These are phyloP conservation scores for Pelargonium citronellum DNA, from an alignment of 441 rosid species.

Conservation along the genomic window DNA sequence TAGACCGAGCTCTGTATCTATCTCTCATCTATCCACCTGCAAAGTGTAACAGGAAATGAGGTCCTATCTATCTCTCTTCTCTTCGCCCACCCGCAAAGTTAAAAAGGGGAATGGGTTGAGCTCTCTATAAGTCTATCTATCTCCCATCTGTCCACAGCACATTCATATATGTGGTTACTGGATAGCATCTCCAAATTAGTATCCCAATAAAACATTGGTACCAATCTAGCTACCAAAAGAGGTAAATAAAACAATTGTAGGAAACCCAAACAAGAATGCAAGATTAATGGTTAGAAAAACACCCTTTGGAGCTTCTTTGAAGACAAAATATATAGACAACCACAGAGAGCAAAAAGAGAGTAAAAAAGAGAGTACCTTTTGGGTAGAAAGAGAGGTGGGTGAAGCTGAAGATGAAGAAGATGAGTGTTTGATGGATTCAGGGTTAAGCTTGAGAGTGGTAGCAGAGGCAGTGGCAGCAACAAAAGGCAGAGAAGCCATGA, in stretches of 20 bases:
- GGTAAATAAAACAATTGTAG: not conserved
- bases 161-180: no score
- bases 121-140: no score
- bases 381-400: conserved; percentile 20
- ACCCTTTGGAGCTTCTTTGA: not conserved
- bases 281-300: not conserved
- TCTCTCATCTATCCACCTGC: no score
- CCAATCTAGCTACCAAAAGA: not conserved
- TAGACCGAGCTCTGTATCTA: no score
- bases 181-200: no score
- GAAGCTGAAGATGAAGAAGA: not conserved
- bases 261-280: not conserved
- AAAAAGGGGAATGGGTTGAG: no score
- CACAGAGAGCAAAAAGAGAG: not conserved
- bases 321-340: no score
- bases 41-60: no score
- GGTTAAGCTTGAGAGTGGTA: conserved; percentile 29
- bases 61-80: no score
- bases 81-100: no score
- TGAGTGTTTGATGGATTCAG: conserved; percentile 26
- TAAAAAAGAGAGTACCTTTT: not conserved
- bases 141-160: no score
- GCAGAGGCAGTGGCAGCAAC: conserved; percentile 17
- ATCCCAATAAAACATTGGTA: not conserved
- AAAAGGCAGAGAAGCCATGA: conserved; percentile 44